A percentile compares a stretch with the other conserved stretches of the same genome.
phyloP scores from a whole-genome alignment of 2,329 filamentous ascomycete species.

The Pyrenochaeta sp. region DNA sequence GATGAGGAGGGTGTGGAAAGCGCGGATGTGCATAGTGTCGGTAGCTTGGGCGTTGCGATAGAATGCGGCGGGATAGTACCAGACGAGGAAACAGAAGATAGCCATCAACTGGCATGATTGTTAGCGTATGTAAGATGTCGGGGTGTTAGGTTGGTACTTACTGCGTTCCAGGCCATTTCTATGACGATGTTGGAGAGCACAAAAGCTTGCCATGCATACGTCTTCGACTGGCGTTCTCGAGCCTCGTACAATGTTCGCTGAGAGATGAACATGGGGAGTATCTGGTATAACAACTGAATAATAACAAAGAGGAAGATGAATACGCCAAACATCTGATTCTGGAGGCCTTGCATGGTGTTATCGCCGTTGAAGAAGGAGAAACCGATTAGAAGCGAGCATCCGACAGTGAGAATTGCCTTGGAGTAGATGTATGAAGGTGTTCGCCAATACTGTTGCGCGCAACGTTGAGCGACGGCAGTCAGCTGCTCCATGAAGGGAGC shows the following conservation, averaged over 20 bases:
- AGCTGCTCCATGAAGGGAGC: slow-evolving; percentile 50
- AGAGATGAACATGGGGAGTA: slow-evolving; percentile 66
- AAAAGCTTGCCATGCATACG: slow-evolving; percentile 78
- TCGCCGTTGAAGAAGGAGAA: slow-evolving; percentile 54
- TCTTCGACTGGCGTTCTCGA: slow-evolving; percentile 69
- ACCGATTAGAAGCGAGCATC: slow-evolving; percentile 44
- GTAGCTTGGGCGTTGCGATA: slow-evolving; percentile 72
- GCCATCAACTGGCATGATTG: slow-evolving; percentile 56
- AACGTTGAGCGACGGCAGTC: slow-evolving; percentile 49
- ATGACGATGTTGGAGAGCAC: slow-evolving; percentile 74
- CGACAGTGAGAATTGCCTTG: slow-evolving; percentile 41
- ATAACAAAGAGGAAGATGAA: slow-evolving; percentile 59
- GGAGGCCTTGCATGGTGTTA: slow-evolving; percentile 52
- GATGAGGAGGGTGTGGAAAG: slow-evolving; percentile 72
- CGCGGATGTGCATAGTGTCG: slow-evolving; percentile 64
- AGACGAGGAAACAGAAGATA: slow-evolving; percentile 63
- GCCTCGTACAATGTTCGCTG: slow-evolving; percentile 67
- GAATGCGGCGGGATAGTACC: slow-evolving; percentile 71
- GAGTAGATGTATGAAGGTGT: slow-evolving; percentile 55
- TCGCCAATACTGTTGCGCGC: slow-evolving; percentile 58
- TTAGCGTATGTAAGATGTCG: slow-evolving; percentile 46
- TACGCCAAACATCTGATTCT: slow-evolving; percentile 58
- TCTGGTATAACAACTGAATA: slow-evolving; percentile 53
- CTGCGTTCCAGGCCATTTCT: slow-evolving; percentile 65
- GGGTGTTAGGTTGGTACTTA: slow-evolving; percentile 58